These are phyloP conservation scores for Sugiyamaella neomexicana DNA, from an alignment of 1,139 yeast species.

Conservation along the genomic window DNA sequence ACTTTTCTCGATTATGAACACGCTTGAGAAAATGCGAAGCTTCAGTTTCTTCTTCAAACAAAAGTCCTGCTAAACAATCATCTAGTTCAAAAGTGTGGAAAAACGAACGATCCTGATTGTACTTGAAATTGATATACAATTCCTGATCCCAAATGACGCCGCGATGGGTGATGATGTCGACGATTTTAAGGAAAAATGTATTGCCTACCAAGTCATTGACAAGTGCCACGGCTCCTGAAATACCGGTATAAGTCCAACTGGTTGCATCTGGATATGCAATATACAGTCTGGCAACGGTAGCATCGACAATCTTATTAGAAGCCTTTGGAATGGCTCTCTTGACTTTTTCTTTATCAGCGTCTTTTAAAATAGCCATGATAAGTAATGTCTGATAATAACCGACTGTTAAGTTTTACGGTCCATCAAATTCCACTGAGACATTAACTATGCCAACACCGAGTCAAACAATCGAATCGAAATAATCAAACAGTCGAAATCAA, in stretches of 20 bases:
- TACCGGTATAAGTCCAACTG: conserved; percentile 84
- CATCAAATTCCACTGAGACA: too few relatives aligned
- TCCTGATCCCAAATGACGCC: conserved; percentile 99
- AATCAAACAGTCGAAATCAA: too few relatives aligned
- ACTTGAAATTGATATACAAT: conserved; percentile 79
- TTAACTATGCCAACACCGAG: too few relatives aligned
- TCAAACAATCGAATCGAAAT: too few relatives aligned
- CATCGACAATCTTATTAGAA: conserved; percentile 83
- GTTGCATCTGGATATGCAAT: conserved; percentile 84
- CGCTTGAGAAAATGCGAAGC: conserved; percentile 82
- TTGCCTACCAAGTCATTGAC: conserved; percentile 95
- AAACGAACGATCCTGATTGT: conserved; percentile 89
- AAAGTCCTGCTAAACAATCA: conserved; percentile 82
- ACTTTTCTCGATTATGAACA: conserved; percentile 71
- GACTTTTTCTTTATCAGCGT: conserved; percentile 80
- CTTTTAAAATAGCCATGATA: conserved; percentile 46
- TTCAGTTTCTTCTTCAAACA: conserved; percentile 86
- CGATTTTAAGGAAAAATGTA: conserved; percentile 84
- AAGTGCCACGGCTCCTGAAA: conserved; percentile 80
- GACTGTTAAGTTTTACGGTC: too few relatives aligned
- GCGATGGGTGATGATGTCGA: conserved; percentile 73
- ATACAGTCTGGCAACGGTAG: conserved; percentile 85
- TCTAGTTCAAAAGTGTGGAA: conserved; percentile 94
- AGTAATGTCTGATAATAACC: too few relatives aligned
- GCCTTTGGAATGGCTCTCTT: conserved; percentile 88